Evolutionary conservation across 345 rosid genomes (phyloP).

Genomic region (Cardamine chenopodiifolia): DNA sequence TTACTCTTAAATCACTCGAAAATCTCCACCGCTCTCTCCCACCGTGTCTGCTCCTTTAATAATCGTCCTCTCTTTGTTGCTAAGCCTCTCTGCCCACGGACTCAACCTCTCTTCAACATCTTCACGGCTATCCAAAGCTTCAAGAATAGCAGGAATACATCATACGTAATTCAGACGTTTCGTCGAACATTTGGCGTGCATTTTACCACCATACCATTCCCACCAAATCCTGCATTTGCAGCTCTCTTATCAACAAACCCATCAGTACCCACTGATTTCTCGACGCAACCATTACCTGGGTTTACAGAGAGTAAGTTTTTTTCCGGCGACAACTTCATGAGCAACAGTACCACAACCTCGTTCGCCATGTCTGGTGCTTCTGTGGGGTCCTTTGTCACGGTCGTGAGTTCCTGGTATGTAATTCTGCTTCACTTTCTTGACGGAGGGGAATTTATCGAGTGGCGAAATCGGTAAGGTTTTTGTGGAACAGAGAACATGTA

Average conservation of each 20-base stretch:
- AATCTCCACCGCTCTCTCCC: slow-evolving; percentile 89
- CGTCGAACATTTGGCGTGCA: slow-evolving; percentile 79
- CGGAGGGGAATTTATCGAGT: slow-evolving; percentile 44
- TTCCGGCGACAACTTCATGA: slow-evolving; percentile 39
- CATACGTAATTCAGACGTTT: slow-evolving; percentile 73
- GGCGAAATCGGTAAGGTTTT: slow-evolving; percentile 52
- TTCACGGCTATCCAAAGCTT: slow-evolving; percentile 58
- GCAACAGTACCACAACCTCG: slow-evolving; percentile 35
- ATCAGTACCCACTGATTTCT: slow-evolving; percentile 12
- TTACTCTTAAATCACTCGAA: slow-evolving; percentile 83
- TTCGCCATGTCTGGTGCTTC: slow-evolving; percentile 34
- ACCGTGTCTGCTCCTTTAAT: slow-evolving; percentile 82
- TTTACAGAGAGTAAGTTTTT: slow-evolving; percentile 37
- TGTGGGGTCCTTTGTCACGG: slow-evolving; percentile 27
- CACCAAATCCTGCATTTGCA: background rate
- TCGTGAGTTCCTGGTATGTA: slow-evolving; percentile 44
- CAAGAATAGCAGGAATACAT: slow-evolving; percentile 66
- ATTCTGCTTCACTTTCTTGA: slow-evolving; percentile 40
- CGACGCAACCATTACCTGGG: slow-evolving; percentile 42
- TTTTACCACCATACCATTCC: slow-evolving; percentile 33
- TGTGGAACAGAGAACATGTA: slow-evolving; percentile 50
- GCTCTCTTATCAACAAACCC: slow-evolving; percentile 34
- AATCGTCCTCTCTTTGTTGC: slow-evolving; percentile 78
- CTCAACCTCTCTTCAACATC: slow-evolving; percentile 71
- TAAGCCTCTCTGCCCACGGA: slow-evolving; percentile 80